phyloP scores from a whole-genome alignment of 164 flowering plant species.

The Houttuynia cordata region DNA sequence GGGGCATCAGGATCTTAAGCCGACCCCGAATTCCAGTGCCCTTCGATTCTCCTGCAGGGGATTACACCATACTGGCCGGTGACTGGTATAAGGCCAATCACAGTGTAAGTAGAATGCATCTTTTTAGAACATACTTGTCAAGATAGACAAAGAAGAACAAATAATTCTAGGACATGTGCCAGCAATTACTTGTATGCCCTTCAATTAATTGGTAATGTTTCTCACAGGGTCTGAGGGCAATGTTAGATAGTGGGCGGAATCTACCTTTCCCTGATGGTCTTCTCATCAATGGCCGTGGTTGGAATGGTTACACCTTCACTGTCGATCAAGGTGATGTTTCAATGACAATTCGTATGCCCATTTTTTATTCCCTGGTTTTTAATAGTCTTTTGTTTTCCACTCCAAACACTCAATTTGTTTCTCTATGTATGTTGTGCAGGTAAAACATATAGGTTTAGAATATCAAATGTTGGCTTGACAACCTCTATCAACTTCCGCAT shows the following conservation, averaged over 20 bases:
- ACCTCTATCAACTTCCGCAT: constrained; percentile 92
- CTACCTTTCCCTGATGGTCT: constrained; percentile 89
- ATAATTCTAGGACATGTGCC: no score
- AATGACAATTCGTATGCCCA: neutral
- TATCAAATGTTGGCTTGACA: constrained; percentile 82
- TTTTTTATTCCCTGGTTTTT: neutral
- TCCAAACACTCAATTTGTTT: neutral
- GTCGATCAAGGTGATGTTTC: constrained; percentile 64
- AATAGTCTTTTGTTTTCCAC: neutral
- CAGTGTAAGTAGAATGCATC: constrained; percentile 25
- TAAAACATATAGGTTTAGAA: constrained; percentile 78
- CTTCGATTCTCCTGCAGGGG: constrained; percentile 76
- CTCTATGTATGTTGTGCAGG: constrained; percentile 26
- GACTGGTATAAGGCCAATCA: constrained; percentile 86
- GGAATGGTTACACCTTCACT: constrained; percentile 71
- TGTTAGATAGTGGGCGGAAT: constrained; percentile 51
- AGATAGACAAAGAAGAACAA: no score
- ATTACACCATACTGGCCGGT: constrained; percentile 63
- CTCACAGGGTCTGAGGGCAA: constrained; percentile 38
- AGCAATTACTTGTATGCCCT: no score
- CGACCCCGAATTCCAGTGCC: constrained; percentile 89
- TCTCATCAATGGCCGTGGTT: constrained; percentile 88
- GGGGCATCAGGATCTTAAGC: constrained; percentile 63
- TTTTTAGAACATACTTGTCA: no score
- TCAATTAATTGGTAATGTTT: neutral